Evolutionary conservation across 2,329 filamentous ascomycete genomes (phyloP), one percentile per base, ranked within the genome.

Genomic region (Aspergillus sp.): DNA sequence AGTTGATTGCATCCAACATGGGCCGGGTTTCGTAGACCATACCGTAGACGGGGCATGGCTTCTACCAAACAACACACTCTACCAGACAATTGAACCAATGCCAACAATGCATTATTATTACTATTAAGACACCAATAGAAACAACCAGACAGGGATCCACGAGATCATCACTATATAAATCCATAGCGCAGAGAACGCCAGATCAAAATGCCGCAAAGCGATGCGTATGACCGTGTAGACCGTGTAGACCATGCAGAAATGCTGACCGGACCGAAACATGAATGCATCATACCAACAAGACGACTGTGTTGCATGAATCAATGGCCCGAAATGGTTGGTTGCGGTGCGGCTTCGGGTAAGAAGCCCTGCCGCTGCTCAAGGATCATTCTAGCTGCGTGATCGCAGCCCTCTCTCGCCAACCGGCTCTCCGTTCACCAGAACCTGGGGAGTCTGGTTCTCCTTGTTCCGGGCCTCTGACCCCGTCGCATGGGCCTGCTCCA

Each of bases 401-500:
- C 48, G 37, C 12, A 45, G 48, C 22, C 40, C 35, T 17, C 44
- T 42, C 30, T 47, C 35, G 22, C 52, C 51, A 22, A 58, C 46
- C 13, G 57, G 57, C 31, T 59, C 40, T 4, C 61, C 62, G 30
- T 66, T 66, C 22, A 65, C 27, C 15, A 59, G 46, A 15, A 64
- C 53, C 34, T 55, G 47, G 7, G 58, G 55, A 2, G 54, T 40
- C 19, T 51, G 35, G 42, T 53, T 54, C 42, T 54, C 53, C 39
- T 55, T 48, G 30, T 42, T 42, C 19, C 35, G 29, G 8, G 45
- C 42, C 17, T 52, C 49, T 12, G 41, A 29, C 26, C 52, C 53
- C 16, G 54, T 55, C 15, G 48, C 42, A 24, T 51, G 32, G 25
- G 45, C 41, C 25, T 49, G 49, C 28, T 48, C 46, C 29, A 39